These are phyloP conservation scores for Selenicereus undatus DNA, from an alignment of 148 eudicot species.

Conservation along the genomic window DNA sequence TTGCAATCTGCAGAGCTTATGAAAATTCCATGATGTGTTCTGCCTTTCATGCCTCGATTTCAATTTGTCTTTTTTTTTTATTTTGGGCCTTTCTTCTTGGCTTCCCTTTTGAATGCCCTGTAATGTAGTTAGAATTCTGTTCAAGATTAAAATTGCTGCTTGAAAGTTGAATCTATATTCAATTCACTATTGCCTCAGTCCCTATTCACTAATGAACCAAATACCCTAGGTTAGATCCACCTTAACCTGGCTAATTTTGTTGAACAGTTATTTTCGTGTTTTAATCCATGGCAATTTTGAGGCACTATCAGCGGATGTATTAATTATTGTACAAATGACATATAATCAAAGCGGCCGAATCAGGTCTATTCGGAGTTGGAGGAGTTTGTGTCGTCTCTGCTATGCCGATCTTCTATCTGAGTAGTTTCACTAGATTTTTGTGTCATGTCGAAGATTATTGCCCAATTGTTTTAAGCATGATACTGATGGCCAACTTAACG, in stretches of 20 bases:
- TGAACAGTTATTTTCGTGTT: not conserved
- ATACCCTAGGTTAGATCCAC: not conserved
- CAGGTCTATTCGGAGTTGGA: not conserved
- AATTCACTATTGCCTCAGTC: not conserved
- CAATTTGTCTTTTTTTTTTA: no score
- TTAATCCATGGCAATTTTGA: not conserved
- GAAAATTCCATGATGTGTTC: no score
- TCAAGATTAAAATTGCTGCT: no score
- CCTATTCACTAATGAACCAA: not conserved
- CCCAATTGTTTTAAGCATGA: not conserved
- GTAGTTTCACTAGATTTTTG: not conserved
- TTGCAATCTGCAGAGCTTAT: no score
- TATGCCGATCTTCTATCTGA: not conserved
- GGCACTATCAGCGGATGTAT: not conserved
- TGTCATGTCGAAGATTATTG: not conserved
- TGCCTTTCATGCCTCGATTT: no score
- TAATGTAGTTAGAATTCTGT: no score
- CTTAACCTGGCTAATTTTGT: not conserved
- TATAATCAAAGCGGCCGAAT: not conserved
- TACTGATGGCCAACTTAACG: not conserved
- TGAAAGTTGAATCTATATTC: no score
- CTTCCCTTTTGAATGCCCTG: no score
- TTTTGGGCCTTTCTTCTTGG: no score
- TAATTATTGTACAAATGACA: not conserved
- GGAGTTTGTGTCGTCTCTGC: not conserved